Evolutionary conservation across 371 early-diverging fungal genomes (phyloP).

Genomic region (Syncephalastrum racemosum): DNA sequence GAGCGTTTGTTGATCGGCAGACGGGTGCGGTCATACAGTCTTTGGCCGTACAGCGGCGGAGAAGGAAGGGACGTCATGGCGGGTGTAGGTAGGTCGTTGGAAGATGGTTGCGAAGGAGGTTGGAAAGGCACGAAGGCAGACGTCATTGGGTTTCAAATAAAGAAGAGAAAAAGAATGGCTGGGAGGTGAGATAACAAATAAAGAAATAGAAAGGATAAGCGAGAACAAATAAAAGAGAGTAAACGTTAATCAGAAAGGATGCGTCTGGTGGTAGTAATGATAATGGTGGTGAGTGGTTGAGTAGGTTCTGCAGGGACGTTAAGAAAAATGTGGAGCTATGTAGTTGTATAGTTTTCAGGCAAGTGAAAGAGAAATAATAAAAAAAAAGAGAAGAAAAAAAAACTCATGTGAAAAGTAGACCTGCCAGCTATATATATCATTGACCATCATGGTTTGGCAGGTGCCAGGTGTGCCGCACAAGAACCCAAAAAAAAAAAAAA

Average conservation of each 20-base stretch:
- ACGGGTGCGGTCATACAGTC: conserved; percentile 6
- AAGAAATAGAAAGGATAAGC: conserved; percentile 1
- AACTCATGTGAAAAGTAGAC: no score
- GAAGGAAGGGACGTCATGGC: conserved; percentile 20
- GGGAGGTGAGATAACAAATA: not conserved
- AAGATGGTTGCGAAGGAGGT: conserved; percentile 3
- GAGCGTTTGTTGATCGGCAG: conserved; percentile 10
- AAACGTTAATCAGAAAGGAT: conserved; percentile 5
- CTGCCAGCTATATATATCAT: no score
- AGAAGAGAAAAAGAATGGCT: conserved; percentile 2
- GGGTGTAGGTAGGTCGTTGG: conserved; percentile 9
- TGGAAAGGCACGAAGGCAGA: conserved; percentile 21
- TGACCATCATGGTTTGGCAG: no score
- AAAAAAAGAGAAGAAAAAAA: conserved; percentile 1
- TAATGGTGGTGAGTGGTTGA: not conserved
- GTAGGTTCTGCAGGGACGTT: conserved; percentile 4
- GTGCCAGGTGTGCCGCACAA: no score
- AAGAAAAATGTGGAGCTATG: conserved; percentile 5
- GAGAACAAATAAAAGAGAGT: conserved; percentile 5
- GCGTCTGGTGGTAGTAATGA: conserved; percentile 1
- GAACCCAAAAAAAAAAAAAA: no score
- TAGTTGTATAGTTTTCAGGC: conserved; percentile 4
- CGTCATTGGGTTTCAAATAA: conserved; percentile 6
- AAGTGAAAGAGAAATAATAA: conserved; percentile 9
- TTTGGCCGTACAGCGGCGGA: conserved; percentile 15